Base-by-base conservation (phyloP, 108 stramenopile genomes). In the Hondaea fermentalgiana region DNA sequence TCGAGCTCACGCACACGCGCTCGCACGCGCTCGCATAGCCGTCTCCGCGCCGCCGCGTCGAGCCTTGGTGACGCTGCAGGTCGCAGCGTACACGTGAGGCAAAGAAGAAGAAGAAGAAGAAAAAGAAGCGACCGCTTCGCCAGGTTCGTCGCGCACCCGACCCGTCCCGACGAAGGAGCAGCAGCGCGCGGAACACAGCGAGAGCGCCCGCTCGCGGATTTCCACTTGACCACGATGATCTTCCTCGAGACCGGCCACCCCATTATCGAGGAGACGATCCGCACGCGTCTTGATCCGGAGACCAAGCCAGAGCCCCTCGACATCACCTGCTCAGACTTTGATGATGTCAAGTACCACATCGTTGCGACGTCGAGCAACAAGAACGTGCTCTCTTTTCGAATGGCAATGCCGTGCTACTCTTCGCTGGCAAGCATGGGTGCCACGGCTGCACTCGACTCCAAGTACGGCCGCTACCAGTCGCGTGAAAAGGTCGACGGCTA, bases 311-410 rank as follows among this genome's bases (percentile, higher is more conserved):
- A 83, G 76, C 76, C 76, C 28, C 51, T 47, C 51, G 76, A 83
- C 49, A 83, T 83, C 23, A 83, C 76, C 19, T 83, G 76, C 76
- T 83, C 76, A 6, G 76, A 83, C 76, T 83, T 83, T 23, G 76
- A 83, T 3, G 88, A 89, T 44, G 89, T 89, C 21, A 29, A 47
- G 16, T 89, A 89, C 58, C 57, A 60, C 57, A 23, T 89, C 23
- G 43, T 89, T 21, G 72, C 60, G 57, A 43, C 72, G 44, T 45
- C 72, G 29, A 57, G 59, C 28, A 42, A 23, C 17, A 45, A 76
- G 28, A 87, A 87, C 44, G 21, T 72, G 6, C 5, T 90, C 57
- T 72, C 71, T 4, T 60, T 90, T 12, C 45, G 72, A 43, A 1
- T 60, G 17, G 71, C 69, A 21, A 28, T 90, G 49, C 88, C 72